Percentiles rank a stretch among this genome's conserved stretches.
Conservation (phyloP, 495 filamentous ascomycete species). For the Amphirosellinia nigrospora region DNA sequence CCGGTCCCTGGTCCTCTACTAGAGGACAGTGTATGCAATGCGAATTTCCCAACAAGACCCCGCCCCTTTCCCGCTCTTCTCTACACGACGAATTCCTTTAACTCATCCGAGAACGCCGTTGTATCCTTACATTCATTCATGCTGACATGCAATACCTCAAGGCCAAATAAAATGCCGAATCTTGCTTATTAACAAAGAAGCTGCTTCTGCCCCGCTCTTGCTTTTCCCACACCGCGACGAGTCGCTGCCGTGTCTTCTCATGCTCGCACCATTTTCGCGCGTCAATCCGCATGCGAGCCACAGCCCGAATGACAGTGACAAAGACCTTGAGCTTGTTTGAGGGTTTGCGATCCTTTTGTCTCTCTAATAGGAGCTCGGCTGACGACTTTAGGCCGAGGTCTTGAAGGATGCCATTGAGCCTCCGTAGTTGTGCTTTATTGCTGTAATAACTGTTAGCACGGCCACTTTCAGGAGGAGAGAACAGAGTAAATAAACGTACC, state of each 20-base stretch:
- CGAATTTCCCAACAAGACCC: background rate
- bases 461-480: background rate
- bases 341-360: conserved; percentile 27
- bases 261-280: conserved; percentile 48
- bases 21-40: conserved; percentile 2
- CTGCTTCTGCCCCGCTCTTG: conserved; percentile 24
- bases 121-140: background rate
- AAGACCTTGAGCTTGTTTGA: conserved; percentile 39
- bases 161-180: background rate
- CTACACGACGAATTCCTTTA: background rate
- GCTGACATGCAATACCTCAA: background rate
- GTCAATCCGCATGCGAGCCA: conserved; percentile 50
- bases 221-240: conserved; percentile 47
- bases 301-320: conserved; percentile 44
- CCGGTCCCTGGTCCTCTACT: background rate
- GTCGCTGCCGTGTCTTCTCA: conserved; percentile 44
- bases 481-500: conserved; percentile 65
- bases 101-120: background rate
- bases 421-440: conserved; percentile 87
- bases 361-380: conserved; percentile 33
- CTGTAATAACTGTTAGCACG: conserved; percentile 51
- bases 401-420: conserved; percentile 74
- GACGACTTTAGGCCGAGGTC: conserved; percentile 47
- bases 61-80: background rate
- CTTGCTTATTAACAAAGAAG: background rate